Percentiles rank a stretch among this genome's conserved stretches.
These are phyloP conservation scores for Arthromyces matolae DNA, from an alignment of 768 basidiomycete genomes.

Conservation along the genomic window DNA sequence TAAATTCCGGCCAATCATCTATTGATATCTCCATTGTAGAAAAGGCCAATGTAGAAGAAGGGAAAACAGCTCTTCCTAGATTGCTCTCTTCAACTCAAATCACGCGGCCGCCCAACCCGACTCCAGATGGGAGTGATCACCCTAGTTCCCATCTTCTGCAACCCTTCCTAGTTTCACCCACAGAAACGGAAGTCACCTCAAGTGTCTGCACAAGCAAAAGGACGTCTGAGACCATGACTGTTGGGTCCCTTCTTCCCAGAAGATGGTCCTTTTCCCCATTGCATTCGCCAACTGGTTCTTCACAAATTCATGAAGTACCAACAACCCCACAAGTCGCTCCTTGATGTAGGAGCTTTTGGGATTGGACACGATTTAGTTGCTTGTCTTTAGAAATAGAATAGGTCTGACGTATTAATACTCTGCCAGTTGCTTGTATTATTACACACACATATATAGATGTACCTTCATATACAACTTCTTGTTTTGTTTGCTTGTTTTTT, in stretches of 20 bases:
- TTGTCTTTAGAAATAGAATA: too few species aligned
- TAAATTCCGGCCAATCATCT: slow-evolving; percentile 19
- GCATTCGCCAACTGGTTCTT: slow-evolving; percentile 16
- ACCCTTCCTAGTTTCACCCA: slow-evolving; percentile 45
- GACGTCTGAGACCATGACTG: slow-evolving; percentile 33
- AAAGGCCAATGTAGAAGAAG: too few species aligned
- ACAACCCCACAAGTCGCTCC: too few species aligned
- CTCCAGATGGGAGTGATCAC: slow-evolving; percentile 42
- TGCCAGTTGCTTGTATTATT: too few species aligned
- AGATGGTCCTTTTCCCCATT: slow-evolving; percentile 34
- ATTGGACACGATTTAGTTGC: too few species aligned
- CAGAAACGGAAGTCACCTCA: slow-evolving; percentile 28
- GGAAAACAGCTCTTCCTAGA: too few species aligned
- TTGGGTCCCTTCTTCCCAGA: slow-evolving; percentile 35
- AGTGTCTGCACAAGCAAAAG: slow-evolving; percentile 30
- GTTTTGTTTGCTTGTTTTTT: too few species aligned
- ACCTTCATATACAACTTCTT: too few species aligned
- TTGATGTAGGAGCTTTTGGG: too few species aligned
- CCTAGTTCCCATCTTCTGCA: slow-evolving; percentile 39
- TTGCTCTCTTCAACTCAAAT: slow-evolving; percentile 13
- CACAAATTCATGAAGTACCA: slow-evolving; percentile 13
- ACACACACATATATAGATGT: too few species aligned
- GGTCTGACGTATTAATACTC: too few species aligned
- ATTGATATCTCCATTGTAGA: slow-evolving; percentile 35
- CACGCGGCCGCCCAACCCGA: slow-evolving; percentile 48